Evolutionary conservation across 352 stramenopile genomes (phyloP), one percentile per base, ranked within the genome.

Genomic region (Globisporangium alternatum): DNA sequence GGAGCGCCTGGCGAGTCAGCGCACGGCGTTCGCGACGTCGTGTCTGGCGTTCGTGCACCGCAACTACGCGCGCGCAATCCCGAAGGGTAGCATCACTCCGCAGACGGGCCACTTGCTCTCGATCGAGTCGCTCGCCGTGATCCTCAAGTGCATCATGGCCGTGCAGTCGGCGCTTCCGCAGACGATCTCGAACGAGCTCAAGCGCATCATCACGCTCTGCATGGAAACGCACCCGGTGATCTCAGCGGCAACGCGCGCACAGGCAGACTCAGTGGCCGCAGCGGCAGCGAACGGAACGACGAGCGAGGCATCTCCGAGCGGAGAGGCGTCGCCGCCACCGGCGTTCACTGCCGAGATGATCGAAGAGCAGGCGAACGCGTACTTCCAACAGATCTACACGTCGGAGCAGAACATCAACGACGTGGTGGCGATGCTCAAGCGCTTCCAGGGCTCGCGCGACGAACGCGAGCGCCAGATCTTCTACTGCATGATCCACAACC

Each of bases 381-480:
- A 99, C 75, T 99, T 99, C 77, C 97, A 99, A 77, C 96, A 98
- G 72, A 99, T 99, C 62, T 99, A 99, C 80, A 98, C 93, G 15
- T 97, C 89, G 9, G 96, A 99, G 74, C 94, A 99, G 74, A 98
- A 97, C 66, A 98, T 99, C 66, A 97, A 97, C 33, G 96, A 98
- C 65, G 95, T 99, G 12, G 96, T 99, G 33, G 93, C 97, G 65
- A 99, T 99, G 95, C 84, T 99, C 37, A 98, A 99, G 75, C 88
- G 89, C n/a, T 99, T 99, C 84, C 98, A 99, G 80, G 87, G 82
- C 25, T 99, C 95, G 15, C 90, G 90, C 9, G 96, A 99, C 64
- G 86, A 91, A 35, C 90, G 95, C 52, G 97, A 99, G 69, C 97
- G 98, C 57, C 97, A 99, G 74, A 98, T 99, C 67, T 99, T 99